These are phyloP conservation scores for Cladorrhinum sp. DNA, from an alignment of 2,329 filamentous ascomycete genomes.

Conservation along the genomic window DNA sequence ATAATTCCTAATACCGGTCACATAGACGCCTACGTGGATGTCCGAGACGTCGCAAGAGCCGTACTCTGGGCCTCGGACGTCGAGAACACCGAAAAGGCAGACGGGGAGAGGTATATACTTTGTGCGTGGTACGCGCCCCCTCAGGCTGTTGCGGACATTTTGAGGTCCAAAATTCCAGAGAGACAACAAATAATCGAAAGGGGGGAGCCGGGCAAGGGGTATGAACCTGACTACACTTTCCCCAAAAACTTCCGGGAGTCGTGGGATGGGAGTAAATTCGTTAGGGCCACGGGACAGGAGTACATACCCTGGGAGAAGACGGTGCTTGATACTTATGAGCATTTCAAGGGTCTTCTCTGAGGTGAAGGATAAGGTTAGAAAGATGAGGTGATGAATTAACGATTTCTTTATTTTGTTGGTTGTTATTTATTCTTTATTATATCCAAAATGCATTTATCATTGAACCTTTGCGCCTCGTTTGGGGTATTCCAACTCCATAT, in stretches of 20 bases:
- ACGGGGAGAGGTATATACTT: constrained; percentile 43
- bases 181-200: constrained; percentile 34
- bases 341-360: background rate
- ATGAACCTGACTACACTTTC: constrained; percentile 28
- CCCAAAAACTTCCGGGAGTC: background rate
- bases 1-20: constrained; percentile 22
- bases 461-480: background rate
- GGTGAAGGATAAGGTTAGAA: background rate
- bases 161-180: constrained; percentile 37
- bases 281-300: constrained; percentile 29
- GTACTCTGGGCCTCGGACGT: constrained; percentile 37
- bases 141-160: constrained; percentile 42
- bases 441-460: no score
- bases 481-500: background rate
- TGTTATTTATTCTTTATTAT: background rate
- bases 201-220: constrained; percentile 40
- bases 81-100: constrained; percentile 35
- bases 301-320: constrained; percentile 35
- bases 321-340: constrained; percentile 50
- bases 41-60: constrained; percentile 43
- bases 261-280: constrained; percentile 32
- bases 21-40: constrained; percentile 38
- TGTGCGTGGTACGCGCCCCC: constrained; percentile 31
- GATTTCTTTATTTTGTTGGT: background rate
- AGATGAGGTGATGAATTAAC: background rate